Percentiles rank a stretch among this genome's conserved stretches.
Evolutionary conservation across 371 early-diverging fungal species (phyloP).

Genomic region (Mortierella sp.): DNA sequence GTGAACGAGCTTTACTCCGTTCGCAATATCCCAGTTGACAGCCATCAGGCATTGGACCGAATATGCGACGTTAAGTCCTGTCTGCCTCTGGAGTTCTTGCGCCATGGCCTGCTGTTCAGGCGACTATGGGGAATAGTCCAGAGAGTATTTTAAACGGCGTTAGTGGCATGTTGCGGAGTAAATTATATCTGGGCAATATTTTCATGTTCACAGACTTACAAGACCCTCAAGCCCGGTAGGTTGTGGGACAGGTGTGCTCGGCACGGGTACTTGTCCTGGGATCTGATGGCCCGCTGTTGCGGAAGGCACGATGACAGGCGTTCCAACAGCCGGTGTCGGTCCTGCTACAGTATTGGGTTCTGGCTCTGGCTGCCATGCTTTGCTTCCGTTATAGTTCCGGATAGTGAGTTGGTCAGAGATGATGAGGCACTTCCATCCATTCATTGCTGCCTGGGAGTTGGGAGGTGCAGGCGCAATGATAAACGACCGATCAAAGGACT

Average conservation of each 20-base stretch:
- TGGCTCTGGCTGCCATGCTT: slow-evolving; percentile 29
- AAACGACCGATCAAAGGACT: slow-evolving; percentile 34
- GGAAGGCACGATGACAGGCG: neutral
- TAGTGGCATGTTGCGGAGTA: neutral
- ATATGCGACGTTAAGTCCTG: slow-evolving; percentile 25
- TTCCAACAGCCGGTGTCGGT: neutral
- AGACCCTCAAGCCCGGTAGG: no score
- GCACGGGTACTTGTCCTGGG: no score
- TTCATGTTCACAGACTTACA: no score
- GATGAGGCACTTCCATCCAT: slow-evolving; percentile 33
- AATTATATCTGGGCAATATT: no score
- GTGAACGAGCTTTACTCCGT: slow-evolving; percentile 16
- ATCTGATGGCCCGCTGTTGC: neutral
- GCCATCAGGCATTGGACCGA: slow-evolving; percentile 29
- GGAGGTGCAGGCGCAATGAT: slow-evolving; percentile 36
- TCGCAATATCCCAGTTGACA: slow-evolving; percentile 20
- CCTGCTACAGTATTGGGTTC: neutral
- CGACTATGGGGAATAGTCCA: neutral
- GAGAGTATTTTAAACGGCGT: neutral
- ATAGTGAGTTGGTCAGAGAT: slow-evolving; percentile 29
- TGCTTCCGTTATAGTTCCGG: slow-evolving; percentile 15
- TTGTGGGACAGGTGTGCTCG: no score
- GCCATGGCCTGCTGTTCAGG: slow-evolving; percentile 31
- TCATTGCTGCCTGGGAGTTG: slow-evolving; percentile 14
- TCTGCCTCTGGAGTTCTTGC: slow-evolving; percentile 20